Percentiles rank a stretch among this genome's conserved stretches.
Evolutionary conservation across 2,329 filamentous ascomycete species (phyloP).

Genomic region (Ilyonectria sp.): DNA sequence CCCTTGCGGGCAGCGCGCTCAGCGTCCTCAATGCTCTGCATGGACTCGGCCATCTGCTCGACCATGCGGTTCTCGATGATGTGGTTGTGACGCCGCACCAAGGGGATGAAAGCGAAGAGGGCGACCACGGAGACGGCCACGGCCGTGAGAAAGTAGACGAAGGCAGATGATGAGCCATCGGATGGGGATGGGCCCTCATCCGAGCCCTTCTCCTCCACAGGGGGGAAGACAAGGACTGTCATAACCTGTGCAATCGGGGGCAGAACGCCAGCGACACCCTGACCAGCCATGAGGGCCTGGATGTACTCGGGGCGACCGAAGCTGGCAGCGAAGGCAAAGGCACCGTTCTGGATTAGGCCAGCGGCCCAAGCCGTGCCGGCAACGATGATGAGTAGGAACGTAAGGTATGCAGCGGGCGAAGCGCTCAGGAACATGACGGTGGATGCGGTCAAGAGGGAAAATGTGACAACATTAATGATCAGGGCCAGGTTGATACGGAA

Average conservation of each 20-base stretch:
- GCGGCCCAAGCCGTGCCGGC: constrained; percentile 84
- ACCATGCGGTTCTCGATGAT: constrained; percentile 66
- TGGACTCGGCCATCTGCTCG: constrained; percentile 65
- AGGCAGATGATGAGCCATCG: constrained; percentile 73
- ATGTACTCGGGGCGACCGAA: constrained; percentile 92
- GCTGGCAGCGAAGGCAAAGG: constrained; percentile 90
- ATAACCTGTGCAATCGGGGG: constrained; percentile 90
- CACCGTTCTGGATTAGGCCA: constrained; percentile 91
- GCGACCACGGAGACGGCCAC: constrained; percentile 81
- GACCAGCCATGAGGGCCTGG: constrained; percentile 95
- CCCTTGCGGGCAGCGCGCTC: constrained; percentile 67
- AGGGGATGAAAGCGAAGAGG: constrained; percentile 80
- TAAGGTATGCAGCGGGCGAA: constrained; percentile 79
- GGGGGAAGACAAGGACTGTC: constrained; percentile 77
- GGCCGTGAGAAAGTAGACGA: constrained; percentile 92
- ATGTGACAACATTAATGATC: constrained; percentile 82
- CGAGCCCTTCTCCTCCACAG: constrained; percentile 45
- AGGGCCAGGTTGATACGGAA: constrained; percentile 86
- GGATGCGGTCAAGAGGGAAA: constrained; percentile 84
- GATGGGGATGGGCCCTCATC: constrained; percentile 42
- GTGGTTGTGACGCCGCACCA: constrained; percentile 74
- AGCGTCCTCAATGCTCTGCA: constrained; percentile 66
- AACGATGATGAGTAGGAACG: constrained; percentile 87
- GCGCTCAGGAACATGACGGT: constrained; percentile 78
- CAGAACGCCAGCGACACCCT: constrained; percentile 91